Percentiles rank a stretch among this genome's conserved stretches.
Evolutionary conservation across 345 rosid genomes (phyloP).

Genomic region (Bruguiera parviflora): DNA sequence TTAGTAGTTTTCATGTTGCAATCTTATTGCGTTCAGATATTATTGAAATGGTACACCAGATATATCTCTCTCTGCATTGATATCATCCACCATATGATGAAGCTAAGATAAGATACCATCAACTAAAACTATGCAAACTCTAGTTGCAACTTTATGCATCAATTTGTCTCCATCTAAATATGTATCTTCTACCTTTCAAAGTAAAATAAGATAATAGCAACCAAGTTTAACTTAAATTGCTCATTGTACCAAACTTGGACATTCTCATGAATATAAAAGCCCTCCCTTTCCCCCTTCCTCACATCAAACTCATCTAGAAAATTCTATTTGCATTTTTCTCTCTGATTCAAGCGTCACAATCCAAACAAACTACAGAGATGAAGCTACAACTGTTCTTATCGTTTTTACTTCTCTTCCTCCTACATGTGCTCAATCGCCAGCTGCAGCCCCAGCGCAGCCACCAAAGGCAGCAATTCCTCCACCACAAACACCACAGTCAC

Average conservation of each 20-base stretch:
- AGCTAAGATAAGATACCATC: background rate
- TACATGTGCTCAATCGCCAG: background rate
- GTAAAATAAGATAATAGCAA: no score
- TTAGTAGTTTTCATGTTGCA: no score
- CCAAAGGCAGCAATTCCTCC: background rate
- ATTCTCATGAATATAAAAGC: slow-evolving; percentile 8
- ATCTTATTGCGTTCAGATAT: no score
- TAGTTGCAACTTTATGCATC: no score
- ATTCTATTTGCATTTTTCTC: background rate
- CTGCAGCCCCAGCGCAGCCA: background rate
- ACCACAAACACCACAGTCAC: background rate
- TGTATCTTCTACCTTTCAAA: no score
- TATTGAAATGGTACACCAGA: no score
- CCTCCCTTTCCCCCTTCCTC: background rate
- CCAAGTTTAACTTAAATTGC: background rate
- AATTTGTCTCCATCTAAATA: no score
- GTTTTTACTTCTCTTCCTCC: background rate
- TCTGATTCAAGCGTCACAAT: background rate
- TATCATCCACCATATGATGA: background rate
- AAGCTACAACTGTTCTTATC: background rate
- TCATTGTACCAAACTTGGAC: slow-evolving; percentile 17
- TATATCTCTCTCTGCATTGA: slow-evolving; percentile 14
- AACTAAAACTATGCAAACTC: background rate
- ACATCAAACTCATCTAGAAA: slow-evolving; percentile 1
- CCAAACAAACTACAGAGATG: background rate